Evolutionary conservation across 768 basidiomycete species (phyloP).

Genomic region (Leccinum imitatum): DNA sequence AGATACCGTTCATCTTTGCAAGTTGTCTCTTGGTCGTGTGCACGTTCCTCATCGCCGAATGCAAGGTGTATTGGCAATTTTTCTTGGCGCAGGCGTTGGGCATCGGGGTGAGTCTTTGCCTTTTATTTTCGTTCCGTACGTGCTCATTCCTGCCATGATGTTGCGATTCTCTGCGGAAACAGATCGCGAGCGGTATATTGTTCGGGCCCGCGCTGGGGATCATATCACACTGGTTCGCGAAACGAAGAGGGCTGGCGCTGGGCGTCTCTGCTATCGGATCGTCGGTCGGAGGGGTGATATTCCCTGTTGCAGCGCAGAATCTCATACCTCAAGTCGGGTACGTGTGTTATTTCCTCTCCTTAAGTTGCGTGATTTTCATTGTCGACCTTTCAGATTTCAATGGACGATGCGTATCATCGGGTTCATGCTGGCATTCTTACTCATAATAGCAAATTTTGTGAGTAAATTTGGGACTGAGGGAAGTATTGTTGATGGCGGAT

Average conservation of each 20-base stretch:
- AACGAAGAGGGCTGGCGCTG: conserved; percentile 52
- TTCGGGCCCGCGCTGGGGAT: conserved; percentile 62
- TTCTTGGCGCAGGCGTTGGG: conserved; percentile 71
- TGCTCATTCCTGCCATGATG: not conserved
- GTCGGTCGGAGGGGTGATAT: conserved; percentile 64
- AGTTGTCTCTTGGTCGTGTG: conserved; percentile 51
- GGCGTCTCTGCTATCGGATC: conserved; percentile 65
- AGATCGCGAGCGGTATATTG: conserved; percentile 51
- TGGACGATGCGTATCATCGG: conserved; percentile 78
- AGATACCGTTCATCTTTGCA: conserved; percentile 44
- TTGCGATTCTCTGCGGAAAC: not conserved
- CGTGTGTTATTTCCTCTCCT: conserved; percentile 15
- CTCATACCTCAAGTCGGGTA: conserved; percentile 58
- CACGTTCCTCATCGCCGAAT: conserved; percentile 70
- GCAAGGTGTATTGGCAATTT: conserved; percentile 76
- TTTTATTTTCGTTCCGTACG: not conserved
- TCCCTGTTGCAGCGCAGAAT: conserved; percentile 60
- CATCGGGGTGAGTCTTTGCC: conserved; percentile 49
- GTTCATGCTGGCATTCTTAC: conserved; percentile 53
- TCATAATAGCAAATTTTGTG: conserved; percentile 57
- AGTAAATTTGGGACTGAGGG: not conserved
- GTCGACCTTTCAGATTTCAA: conserved; percentile 49
- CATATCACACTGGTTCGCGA: conserved; percentile 74
- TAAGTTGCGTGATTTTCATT: not conserved
- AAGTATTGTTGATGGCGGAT: not conserved